Percentiles rank a stretch among this genome's conserved stretches.
phyloP scores from a whole-genome alignment of 768 basidiomycete species.

The Lentinula edodes region DNA sequence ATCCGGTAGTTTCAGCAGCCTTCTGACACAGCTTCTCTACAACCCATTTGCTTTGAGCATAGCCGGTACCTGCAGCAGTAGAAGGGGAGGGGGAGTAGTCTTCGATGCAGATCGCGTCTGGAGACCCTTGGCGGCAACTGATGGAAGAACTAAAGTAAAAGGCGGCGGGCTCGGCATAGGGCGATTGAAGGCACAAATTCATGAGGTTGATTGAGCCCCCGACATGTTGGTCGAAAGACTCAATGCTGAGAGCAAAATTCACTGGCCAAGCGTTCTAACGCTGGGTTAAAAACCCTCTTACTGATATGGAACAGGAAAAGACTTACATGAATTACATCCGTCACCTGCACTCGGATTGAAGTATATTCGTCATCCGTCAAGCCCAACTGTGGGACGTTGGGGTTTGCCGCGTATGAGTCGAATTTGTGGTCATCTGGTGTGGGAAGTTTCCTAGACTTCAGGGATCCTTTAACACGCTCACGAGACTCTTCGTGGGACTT shows the following conservation, averaged over 20 bases:
- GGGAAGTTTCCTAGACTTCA: conserved; percentile 29
- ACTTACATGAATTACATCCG: conserved; percentile 41
- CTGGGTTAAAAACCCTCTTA: neutral
- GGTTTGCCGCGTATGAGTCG: conserved; percentile 36
- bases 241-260: conserved; percentile 43
- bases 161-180: conserved; percentile 22
- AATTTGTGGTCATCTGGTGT: conserved; percentile 21
- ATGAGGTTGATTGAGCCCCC: conserved; percentile 46
- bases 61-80: conserved; percentile 29
- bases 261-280: conserved; percentile 52
- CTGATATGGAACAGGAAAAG: neutral
- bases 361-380: conserved; percentile 30
- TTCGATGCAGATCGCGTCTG: conserved; percentile 24
- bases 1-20: conserved; percentile 23
- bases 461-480: conserved; percentile 33
- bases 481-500: conserved; percentile 36
- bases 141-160: conserved; percentile 53
- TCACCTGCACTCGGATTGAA: conserved; percentile 26
- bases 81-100: conserved; percentile 26
- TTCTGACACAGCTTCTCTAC: conserved; percentile 45
- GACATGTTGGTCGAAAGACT: conserved; percentile 35
- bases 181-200: conserved; percentile 38
- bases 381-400: conserved; percentile 35
- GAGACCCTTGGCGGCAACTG: conserved; percentile 28
- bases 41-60: conserved; percentile 46